Percentiles rank a stretch among this genome's conserved stretches.
Evolutionary conservation across 1,284 basidiomycete species (phyloP).

Genomic region (Pseudozyma hubeiensis): DNA sequence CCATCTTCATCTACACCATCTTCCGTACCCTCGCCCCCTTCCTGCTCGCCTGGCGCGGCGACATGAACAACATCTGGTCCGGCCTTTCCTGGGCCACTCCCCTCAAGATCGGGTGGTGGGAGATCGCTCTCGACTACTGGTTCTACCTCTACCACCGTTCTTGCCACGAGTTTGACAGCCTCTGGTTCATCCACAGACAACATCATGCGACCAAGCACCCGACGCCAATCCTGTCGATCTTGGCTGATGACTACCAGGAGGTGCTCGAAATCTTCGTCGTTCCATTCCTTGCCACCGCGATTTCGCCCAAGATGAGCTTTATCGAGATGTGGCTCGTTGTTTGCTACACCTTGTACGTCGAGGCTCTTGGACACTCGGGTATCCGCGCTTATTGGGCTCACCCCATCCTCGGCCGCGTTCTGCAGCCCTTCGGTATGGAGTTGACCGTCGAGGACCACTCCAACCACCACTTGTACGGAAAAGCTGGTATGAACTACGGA

Average conservation of each 20-base stretch:
- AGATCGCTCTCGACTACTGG: conserved; percentile 59
- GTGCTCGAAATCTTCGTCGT: conserved; percentile 58
- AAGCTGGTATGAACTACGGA: conserved; percentile 61
- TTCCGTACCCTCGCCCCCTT: conserved; percentile 62
- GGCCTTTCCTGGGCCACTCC: conserved; percentile 58
- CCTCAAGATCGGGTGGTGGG: conserved; percentile 61
- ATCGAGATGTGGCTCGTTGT: conserved; percentile 56
- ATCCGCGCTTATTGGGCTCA: conserved; percentile 57
- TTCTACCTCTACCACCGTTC: conserved; percentile 64
- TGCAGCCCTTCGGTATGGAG: conserved; percentile 59
- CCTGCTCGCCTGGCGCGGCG: conserved; percentile 59
- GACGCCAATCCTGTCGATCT: conserved; percentile 56
- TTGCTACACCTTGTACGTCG: conserved; percentile 58
- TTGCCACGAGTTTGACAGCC: conserved; percentile 54
- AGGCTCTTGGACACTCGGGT: conserved; percentile 62
- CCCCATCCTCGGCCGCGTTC: conserved; percentile 32
- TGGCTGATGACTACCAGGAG: conserved; percentile 64
- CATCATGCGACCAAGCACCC: conserved; percentile 65
- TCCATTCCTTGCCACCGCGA: conserved; percentile 53
- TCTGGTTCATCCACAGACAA: conserved; percentile 57
- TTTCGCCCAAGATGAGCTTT: conserved; percentile 60
- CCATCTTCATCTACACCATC: conserved; percentile 65
- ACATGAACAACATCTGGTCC: conserved; percentile 55
- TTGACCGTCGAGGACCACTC: conserved; percentile 67
- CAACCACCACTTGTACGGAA: conserved; percentile 67